phyloP scores from a whole-genome alignment of 768 basidiomycete species.

The Suillus subluteus region DNA sequence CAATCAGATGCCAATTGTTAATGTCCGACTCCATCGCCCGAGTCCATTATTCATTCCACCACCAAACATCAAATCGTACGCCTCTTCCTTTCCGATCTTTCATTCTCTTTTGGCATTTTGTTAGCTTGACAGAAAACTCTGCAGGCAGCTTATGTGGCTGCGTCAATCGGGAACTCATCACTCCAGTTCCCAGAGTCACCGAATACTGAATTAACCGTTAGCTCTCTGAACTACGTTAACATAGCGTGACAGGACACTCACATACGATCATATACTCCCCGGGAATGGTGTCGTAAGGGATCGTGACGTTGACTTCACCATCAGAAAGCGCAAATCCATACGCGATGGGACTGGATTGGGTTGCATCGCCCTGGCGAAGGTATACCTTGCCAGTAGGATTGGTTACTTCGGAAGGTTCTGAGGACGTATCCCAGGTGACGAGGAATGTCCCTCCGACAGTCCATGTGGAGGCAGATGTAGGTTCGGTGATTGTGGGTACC shows the following conservation, averaged over 20 bases:
- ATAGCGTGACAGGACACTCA: constrained; percentile 32
- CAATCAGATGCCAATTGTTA: constrained; percentile 2
- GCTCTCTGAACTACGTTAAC: not conserved
- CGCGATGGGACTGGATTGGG: constrained; percentile 41
- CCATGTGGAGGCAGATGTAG: constrained; percentile 43
- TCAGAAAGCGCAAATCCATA: constrained; percentile 39
- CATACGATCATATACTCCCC: constrained; percentile 48
- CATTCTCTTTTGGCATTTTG: not conserved
- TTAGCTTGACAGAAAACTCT: not conserved
- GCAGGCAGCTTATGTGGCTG: constrained; percentile 13
- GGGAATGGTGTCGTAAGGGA: constrained; percentile 41
- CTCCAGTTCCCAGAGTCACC: constrained; percentile 60
- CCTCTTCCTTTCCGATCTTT: not conserved
- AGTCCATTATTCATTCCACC: constrained; percentile 2
- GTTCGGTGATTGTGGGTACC: constrained; percentile 46
- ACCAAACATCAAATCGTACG: not conserved
- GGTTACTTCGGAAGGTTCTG: constrained; percentile 49
- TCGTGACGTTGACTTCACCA: constrained; percentile 40
- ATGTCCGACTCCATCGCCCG: not conserved
- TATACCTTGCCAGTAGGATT: constrained; percentile 47
- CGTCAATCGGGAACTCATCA: constrained; percentile 44
- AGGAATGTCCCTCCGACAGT: constrained; percentile 39
- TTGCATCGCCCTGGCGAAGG: constrained; percentile 40
- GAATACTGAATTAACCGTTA: constrained; percentile 41
- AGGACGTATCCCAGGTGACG: constrained; percentile 52